phyloP scores from a whole-genome alignment of 73 alveolate genomes.

The Urostyla sp. region DNA sequence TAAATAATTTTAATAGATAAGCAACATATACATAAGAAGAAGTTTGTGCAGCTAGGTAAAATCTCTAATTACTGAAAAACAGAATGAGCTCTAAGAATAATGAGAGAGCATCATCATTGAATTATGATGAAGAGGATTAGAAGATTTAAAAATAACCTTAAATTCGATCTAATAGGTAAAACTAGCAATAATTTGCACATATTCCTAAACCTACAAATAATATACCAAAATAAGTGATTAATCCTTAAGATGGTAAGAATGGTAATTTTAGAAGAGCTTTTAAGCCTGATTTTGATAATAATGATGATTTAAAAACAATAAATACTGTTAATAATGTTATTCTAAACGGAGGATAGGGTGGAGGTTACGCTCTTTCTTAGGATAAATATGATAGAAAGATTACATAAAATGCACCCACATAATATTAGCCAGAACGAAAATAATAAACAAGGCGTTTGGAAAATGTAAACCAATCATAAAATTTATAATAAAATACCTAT shows the following conservation, averaged over 20 bases:
- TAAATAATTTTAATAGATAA: neutral
- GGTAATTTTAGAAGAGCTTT: slow-evolving; percentile 33
- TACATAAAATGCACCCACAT: neutral
- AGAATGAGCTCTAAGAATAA: slow-evolving; percentile 19
- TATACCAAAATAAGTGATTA: slow-evolving; percentile 4
- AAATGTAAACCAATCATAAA: neutral
- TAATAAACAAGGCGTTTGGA: slow-evolving; percentile 3
- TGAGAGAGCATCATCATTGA: slow-evolving; percentile 26
- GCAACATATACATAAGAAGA: slow-evolving; percentile 17
- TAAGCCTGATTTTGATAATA: slow-evolving; percentile 18
- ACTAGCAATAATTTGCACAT: neutral
- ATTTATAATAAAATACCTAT: neutral
- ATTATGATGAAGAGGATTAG: neutral
- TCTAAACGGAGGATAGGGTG: neutral
- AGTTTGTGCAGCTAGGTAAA: slow-evolving; percentile 3
- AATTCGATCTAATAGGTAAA: neutral
- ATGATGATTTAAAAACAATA: neutral
- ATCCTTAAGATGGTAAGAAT: slow-evolving; percentile 7
- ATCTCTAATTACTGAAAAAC: slow-evolving; percentile 17
- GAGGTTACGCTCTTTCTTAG: slow-evolving; percentile 12
- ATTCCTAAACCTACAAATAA: slow-evolving; percentile 2
- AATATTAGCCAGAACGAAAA: neutral
- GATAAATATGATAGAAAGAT: neutral
- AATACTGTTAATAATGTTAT: neutral
- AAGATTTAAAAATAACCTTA: neutral